phyloP scores from a whole-genome alignment of 345 rosid genomes.

The Anacardium occidentale region DNA sequence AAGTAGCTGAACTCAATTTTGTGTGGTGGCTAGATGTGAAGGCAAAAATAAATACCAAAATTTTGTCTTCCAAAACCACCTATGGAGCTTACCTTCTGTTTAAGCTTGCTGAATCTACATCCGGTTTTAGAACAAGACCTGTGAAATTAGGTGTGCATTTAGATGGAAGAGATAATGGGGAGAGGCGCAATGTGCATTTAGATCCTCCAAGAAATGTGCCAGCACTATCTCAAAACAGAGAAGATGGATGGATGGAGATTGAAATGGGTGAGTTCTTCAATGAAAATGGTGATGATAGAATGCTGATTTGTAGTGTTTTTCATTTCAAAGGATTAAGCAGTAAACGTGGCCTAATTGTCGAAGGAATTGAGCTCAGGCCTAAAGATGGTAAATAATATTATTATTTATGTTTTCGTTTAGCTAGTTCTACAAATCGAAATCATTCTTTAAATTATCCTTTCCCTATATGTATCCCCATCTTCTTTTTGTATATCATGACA shows the following conservation, averaged over 20 bases:
- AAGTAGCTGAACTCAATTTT: conserved; percentile 30
- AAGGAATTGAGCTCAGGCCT: conserved; percentile 52
- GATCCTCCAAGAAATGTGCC: no score
- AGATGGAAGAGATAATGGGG: no score
- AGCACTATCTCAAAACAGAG: no score
- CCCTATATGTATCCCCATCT: no score
- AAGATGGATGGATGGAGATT: conserved; percentile 7
- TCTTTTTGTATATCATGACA: no score
- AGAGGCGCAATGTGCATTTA: no score
- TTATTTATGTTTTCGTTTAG: no score
- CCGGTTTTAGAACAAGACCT: conserved; percentile 2
- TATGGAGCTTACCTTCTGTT: conserved; percentile 35
- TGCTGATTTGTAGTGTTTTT: conserved; percentile 19
- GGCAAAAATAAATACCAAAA: conserved; percentile 20
- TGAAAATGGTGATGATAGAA: conserved; percentile 31
- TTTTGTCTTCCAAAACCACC: conserved; percentile 19
- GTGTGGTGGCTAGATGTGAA: conserved; percentile 24
- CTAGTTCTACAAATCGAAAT: no score
- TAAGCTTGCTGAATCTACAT: neutral
- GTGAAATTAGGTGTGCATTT: no score
- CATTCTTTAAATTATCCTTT: no score
- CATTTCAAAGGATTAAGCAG: conserved; percentile 7
- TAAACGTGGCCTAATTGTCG: conserved; percentile 29
- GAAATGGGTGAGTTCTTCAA: conserved; percentile 32
- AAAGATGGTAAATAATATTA: neutral